Percentiles rank a stretch among this genome's conserved stretches.
Evolutionary conservation across 2,329 filamentous ascomycete genomes (phyloP).

Genomic region (Calonectria pteridis): DNA sequence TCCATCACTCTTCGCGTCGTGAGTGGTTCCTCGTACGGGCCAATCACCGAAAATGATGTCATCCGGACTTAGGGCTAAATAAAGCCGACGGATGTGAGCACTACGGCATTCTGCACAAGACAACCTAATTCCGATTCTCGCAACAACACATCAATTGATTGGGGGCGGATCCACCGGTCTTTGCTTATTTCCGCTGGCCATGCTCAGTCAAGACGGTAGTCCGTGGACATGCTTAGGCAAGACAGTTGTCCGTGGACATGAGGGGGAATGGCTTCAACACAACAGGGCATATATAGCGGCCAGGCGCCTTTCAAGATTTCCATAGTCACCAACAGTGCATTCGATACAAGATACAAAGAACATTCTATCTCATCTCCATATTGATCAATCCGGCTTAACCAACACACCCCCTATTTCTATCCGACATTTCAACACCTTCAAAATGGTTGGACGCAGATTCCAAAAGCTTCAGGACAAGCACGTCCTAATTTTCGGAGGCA

Average conservation of each 20-base stretch:
- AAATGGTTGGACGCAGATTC: not conserved
- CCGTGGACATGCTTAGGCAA: not conserved
- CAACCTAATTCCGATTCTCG: not conserved
- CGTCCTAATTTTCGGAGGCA: constrained; percentile 39
- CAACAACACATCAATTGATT: not conserved
- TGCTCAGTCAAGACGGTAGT: no score
- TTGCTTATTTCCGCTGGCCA: not conserved
- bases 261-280: not conserved
- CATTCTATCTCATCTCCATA: not conserved
- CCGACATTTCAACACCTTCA: not conserved
- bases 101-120: not conserved
- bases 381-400: not conserved
- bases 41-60: not conserved
- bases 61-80: not conserved
- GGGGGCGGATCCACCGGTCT: not conserved
- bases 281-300: not conserved
- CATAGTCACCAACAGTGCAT: not conserved
- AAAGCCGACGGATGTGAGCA: not conserved
- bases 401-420: not conserved
- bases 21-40: not conserved
- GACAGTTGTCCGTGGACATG: not conserved
- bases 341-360: not conserved
- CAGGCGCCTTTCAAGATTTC: not conserved
- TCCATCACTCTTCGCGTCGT: not conserved
- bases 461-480: constrained; percentile 2